Percentiles rank a stretch among this genome's conserved stretches.
Conservation (phyloP, 202 grass and related monocot species). For the Dendrocalamus latiflorus region DNA sequence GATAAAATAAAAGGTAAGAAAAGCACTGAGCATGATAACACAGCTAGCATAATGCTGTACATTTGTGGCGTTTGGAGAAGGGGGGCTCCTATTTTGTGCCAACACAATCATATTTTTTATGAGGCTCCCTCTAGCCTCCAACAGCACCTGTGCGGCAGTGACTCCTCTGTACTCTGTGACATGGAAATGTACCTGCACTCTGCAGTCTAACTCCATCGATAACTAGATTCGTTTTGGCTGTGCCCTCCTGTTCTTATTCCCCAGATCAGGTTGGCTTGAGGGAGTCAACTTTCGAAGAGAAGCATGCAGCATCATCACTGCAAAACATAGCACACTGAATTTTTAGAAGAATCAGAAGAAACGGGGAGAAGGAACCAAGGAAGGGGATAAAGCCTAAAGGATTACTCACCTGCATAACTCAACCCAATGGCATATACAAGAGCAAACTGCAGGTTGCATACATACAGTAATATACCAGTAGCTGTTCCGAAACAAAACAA, state of each 20-base stretch:
- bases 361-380: not conserved
- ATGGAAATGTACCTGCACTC: not conserved
- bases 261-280: constrained; percentile 38
- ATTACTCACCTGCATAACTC: constrained; percentile 70
- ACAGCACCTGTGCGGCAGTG: not conserved
- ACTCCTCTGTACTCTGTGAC: not conserved
- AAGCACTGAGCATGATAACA: too few species aligned
- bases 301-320: constrained; percentile 86
- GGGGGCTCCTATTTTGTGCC: too few species aligned
- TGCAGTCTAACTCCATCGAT: not conserved
- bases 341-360: constrained; percentile 5
- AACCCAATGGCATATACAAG: constrained; percentile 62
- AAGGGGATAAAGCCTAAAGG: not conserved
- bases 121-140: not conserved
- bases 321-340: constrained; percentile 13
- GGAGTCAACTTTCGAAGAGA: constrained; percentile 89
- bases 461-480: constrained; percentile 56
- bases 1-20: too few species aligned
- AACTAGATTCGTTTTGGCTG: constrained; percentile 40
- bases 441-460: constrained; percentile 78
- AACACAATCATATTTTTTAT: too few species aligned
- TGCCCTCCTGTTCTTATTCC: constrained; percentile 37
- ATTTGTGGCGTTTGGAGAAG: too few species aligned
- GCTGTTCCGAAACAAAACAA: constrained; percentile 36
- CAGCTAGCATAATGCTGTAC: too few species aligned